Evolutionary conservation across 345 rosid species (phyloP).

Genomic region (Rhodamnia argentea): DNA sequence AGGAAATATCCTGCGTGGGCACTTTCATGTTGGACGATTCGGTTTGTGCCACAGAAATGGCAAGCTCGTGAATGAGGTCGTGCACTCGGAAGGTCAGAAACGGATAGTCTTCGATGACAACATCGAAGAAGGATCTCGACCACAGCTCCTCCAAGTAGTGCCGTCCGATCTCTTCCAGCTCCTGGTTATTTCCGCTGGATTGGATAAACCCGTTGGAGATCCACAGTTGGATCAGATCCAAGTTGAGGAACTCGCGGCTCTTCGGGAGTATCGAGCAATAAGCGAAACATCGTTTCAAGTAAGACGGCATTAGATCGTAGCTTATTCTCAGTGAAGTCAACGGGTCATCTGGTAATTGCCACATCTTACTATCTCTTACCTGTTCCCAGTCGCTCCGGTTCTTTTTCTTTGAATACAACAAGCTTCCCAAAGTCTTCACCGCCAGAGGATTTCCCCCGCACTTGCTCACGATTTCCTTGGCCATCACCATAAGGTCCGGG

Average conservation of each 20-base stretch:
- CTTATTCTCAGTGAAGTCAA: constrained; percentile 15
- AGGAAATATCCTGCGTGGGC: background rate
- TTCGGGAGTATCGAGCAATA: constrained; percentile 22
- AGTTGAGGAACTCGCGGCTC: constrained; percentile 1
- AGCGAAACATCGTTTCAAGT: constrained; percentile 27
- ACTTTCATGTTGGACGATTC: background rate
- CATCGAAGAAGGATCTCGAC: constrained; percentile 22
- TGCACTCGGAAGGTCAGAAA: constrained; percentile 9
- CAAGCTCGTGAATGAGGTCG: constrained; percentile 22
- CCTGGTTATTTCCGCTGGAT: background rate
- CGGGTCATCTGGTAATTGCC: constrained; percentile 6
- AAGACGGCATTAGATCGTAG: constrained; percentile 19
- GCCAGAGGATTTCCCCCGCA: constrained; percentile 25
- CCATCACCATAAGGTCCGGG: constrained; percentile 2
- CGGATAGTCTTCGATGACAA: background rate
- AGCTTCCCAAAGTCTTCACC: constrained; percentile 8
- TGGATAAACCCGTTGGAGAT: constrained; percentile 5
- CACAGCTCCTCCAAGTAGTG: constrained; percentile 7
- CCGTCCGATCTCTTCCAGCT: constrained; percentile 6
- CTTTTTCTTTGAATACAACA: background rate
- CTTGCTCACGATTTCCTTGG: constrained; percentile 17
- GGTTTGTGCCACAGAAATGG: background rate
- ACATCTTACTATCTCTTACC: constrained; percentile 14
- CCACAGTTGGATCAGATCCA: constrained; percentile 6
- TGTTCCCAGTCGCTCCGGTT: constrained; percentile 4